A percentile compares a stretch with the other conserved stretches of the same genome.
phyloP scores from a whole-genome alignment of 768 basidiomycete species.

The Sistotremastrum suecicum region DNA sequence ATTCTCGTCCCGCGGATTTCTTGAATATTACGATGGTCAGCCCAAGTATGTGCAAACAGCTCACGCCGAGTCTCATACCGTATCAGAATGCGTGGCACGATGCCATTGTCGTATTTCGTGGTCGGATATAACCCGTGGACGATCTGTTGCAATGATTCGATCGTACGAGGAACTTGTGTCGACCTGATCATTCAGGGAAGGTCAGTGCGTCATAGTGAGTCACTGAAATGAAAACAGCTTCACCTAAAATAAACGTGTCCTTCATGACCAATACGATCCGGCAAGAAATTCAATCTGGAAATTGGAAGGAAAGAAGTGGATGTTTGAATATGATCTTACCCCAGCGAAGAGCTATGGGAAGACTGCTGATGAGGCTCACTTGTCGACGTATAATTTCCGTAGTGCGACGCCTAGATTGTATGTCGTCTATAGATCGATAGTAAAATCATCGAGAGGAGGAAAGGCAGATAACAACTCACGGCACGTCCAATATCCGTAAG shows the following conservation, averaged over 20 bases:
- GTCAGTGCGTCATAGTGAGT: not conserved
- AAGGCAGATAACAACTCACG: constrained; percentile 20
- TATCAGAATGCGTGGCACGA: constrained; percentile 36
- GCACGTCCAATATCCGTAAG: constrained; percentile 57
- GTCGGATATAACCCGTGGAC: constrained; percentile 60
- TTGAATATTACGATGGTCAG: constrained; percentile 12
- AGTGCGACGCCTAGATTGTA: constrained; percentile 45
- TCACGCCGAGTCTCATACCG: constrained; percentile 25
- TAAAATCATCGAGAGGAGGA: not conserved
- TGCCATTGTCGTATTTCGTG: constrained; percentile 28
- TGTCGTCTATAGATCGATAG: constrained; percentile 37
- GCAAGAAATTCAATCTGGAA: constrained; percentile 49
- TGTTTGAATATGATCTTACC: too few relatives aligned
- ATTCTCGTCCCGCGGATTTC: constrained; percentile 59
- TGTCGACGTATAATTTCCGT: constrained; percentile 52
- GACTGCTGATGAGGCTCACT: constrained; percentile 20
- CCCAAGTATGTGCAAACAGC: not conserved
- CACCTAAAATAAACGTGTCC: constrained; percentile 47
- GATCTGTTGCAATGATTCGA: constrained; percentile 60
- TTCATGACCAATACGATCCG: constrained; percentile 30
- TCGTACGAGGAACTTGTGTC: constrained; percentile 67
- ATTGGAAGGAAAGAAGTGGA: not conserved
- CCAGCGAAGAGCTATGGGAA: not conserved
- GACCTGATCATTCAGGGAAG: constrained; percentile 25
- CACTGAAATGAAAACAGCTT: not conserved